Conservation (phyloP, 1,284 basidiomycete genomes). For the Xanthoconium separans region DNA sequence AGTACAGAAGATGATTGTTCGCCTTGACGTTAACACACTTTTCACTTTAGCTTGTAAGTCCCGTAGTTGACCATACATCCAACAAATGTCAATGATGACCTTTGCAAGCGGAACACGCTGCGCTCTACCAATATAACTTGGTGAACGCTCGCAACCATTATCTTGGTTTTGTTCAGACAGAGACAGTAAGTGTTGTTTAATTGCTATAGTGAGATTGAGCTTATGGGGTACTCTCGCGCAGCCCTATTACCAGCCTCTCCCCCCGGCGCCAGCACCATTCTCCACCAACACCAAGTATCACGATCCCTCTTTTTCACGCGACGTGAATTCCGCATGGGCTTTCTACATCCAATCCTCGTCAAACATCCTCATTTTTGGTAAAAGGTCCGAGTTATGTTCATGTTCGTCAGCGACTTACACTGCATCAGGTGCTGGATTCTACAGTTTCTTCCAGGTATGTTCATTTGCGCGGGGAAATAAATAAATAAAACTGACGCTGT, state of each 20-base stretch:
- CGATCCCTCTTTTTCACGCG: conserved; percentile 51
- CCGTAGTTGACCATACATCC: background rate
- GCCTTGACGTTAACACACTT: background rate
- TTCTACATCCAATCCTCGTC: conserved; percentile 53
- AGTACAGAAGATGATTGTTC: conserved; percentile 1
- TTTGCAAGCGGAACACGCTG: conserved; percentile 58
- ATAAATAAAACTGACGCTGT: background rate
- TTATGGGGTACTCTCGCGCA: conserved; percentile 16
- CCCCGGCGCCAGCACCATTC: conserved; percentile 58
- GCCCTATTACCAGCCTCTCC: conserved; percentile 66
- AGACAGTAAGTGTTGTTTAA: conserved; percentile 45
- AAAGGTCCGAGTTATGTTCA: background rate
- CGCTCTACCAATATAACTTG: conserved; percentile 65
- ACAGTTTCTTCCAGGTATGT: conserved; percentile 60
- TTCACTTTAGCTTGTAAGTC: conserved; percentile 25
- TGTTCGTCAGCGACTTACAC: background rate
- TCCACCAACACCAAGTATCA: conserved; percentile 44
- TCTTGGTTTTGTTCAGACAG: conserved; percentile 71
- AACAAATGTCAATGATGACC: background rate
- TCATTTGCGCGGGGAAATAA: background rate
- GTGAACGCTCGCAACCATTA: conserved; percentile 66
- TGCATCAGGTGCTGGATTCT: conserved; percentile 56
- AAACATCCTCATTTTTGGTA: conserved; percentile 63
- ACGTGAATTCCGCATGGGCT: conserved; percentile 53
- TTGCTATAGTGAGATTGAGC: background rate